phyloP scores from a whole-genome alignment of 73 alveolate genomes.

The Stentor coeruleus region DNA sequence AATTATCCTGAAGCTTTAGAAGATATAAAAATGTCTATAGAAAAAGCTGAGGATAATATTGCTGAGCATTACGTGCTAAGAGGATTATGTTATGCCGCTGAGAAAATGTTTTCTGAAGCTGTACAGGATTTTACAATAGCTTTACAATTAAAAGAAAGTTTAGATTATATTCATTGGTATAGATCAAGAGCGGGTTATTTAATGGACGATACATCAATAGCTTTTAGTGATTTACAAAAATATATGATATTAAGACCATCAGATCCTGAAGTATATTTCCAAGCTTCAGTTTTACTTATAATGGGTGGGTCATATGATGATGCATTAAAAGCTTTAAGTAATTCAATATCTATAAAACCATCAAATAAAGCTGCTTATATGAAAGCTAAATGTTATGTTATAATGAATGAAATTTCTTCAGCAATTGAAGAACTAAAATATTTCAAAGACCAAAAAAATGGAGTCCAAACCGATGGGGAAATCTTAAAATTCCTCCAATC shows the following conservation, averaged over 20 bases:
- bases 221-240: constrained; percentile 37
- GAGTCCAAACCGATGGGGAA: background rate
- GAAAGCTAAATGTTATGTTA: background rate
- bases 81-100: constrained; percentile 28
- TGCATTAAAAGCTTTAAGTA: constrained; percentile 29
- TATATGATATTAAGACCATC: background rate
- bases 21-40: constrained; percentile 28
- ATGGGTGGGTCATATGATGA: constrained; percentile 40
- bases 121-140: constrained; percentile 34
- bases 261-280: constrained; percentile 26
- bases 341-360: background rate
- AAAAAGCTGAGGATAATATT: constrained; percentile 44
- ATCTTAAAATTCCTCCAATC: background rate
- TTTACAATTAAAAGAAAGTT: constrained; percentile 25
- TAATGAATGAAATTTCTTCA: background rate
- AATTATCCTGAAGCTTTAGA: constrained; percentile 27
- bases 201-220: constrained; percentile 29
- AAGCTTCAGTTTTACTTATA: constrained; percentile 31
- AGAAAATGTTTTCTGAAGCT: constrained; percentile 28
- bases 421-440: background rate
- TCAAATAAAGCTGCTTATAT: background rate
- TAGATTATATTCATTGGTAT: constrained; percentile 18
- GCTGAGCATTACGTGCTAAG: constrained; percentile 38
- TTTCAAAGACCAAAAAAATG: background rate
- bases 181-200: constrained; percentile 34